Conservation (phyloP, 306 rosid species). For the Trifolium dubium region DNA sequence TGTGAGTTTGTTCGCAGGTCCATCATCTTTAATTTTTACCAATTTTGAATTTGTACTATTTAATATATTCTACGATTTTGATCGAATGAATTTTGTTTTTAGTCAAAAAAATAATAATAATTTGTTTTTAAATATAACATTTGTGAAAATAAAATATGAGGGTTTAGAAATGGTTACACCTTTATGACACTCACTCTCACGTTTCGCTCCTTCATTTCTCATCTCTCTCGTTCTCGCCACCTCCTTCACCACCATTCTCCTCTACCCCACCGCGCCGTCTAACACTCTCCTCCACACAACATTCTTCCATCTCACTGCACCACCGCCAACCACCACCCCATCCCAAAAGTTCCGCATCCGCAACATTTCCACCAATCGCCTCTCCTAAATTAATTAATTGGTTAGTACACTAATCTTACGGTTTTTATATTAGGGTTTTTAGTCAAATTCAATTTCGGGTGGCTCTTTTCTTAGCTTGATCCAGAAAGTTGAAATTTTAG, state of each 20-base stretch:
- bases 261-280: neutral
- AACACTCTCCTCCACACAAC: neutral
- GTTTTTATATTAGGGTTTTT: neutral
- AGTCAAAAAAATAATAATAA: too few relatives aligned
- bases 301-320: neutral
- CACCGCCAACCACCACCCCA: neutral
- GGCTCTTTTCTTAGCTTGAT: neutral
- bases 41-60: too few relatives aligned
- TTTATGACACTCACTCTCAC: too few relatives aligned
- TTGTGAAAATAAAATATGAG: neutral
- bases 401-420: neutral
- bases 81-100: too few relatives aligned
- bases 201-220: neutral
- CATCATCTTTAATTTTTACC: too few relatives aligned
- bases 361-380: neutral
- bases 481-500: constrained; percentile 21
- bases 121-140: too few relatives aligned
- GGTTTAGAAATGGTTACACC: neutral
- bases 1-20: too few relatives aligned
- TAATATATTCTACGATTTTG: too few relatives aligned
- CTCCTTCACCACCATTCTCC: neutral
- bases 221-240: neutral
- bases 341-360: neutral
- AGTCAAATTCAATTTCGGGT: neutral
- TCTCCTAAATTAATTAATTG: neutral